These are phyloP conservation scores for Patellifolia procumbens DNA, from an alignment of 179 eudicot genomes.

Conservation along the genomic window DNA sequence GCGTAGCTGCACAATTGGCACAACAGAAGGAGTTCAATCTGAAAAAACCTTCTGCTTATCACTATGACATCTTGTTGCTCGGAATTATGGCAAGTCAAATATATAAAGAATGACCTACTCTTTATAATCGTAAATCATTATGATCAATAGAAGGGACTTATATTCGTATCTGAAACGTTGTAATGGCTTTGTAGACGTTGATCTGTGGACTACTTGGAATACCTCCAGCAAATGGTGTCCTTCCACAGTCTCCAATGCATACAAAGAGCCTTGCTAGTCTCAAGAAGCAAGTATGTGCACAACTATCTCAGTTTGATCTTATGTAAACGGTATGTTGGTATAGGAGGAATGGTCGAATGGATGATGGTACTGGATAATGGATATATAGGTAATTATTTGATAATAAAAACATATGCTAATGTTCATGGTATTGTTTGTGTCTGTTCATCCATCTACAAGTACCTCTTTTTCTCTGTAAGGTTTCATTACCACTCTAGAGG, in stretches of 20 bases:
- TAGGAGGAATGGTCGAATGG: no score
- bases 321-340: no score
- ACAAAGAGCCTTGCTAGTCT: conserved; percentile 62
- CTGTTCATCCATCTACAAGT: no score
- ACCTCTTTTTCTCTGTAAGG: no score
- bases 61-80: conserved; percentile 58
- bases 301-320: background rate
- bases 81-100: conserved; percentile 50
- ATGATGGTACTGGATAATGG: no score
- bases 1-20: conserved; percentile 67
- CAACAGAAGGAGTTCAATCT: conserved; percentile 71
- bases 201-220: conserved; percentile 63
- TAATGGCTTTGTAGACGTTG: conserved; percentile 38
- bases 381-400: no score
- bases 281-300: conserved; percentile 48
- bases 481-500: no score
- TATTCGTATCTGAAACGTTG: background rate
- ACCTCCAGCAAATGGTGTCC: conserved; percentile 70
- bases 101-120: background rate
- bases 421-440: no score
- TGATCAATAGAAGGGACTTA: background rate
- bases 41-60: conserved; percentile 61
- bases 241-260: conserved; percentile 74
- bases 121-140: background rate
- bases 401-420: no score